Base-by-base conservation (phyloP, 1,284 basidiomycete species). In the Cystobasidium pallidum region DNA sequence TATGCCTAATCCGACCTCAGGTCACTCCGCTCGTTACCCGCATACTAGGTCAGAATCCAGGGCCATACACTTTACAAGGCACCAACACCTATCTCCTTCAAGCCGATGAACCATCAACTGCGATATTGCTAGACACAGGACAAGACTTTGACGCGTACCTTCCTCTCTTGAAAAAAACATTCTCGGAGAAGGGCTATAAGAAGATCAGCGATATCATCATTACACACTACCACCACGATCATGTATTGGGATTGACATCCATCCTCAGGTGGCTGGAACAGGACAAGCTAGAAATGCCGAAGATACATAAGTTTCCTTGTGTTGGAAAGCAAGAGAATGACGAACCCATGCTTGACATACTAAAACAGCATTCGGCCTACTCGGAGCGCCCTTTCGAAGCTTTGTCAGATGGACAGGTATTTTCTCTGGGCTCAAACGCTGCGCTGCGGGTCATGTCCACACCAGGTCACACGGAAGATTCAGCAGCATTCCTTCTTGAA, bases 401-500 rank as follows among this genome's bases (percentile, higher is more conserved):
- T 55, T 45, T 62, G 0, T 64, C 62, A 15, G 75, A 89, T 32
- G 80, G 83, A 0, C 77, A 81, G 0, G 84, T 82, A 26, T 81
- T 82, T 13, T 87, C 83, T 78, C 81, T 83, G 0, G 84, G 86
- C 3, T 77, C 80, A 41, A 30, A 45, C 39, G 21, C 51, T 51
- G 21, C 30, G 11, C 79, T 75, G 0, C 51, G 72, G 17, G 86
- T 95, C 19, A 77, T 97, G 0, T 89, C 91, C 78, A 90, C 92
- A 0, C 95, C 94, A 0, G 95, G 94, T 0, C 95, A 98, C 79
- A 97, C 94, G 0, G 79, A 84, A 43, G 94, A 98, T 80, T 94
- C 92, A 6, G 86, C 95, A 76, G 89, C 74, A 8, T 41, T 74
- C 1, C 66, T 75, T 26, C 39, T 55, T 11, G 51, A 61, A 41